Evolutionary conservation across 2,329 filamentous ascomycete genomes (phyloP), one percentile per base, ranked within the genome.

Genomic region (Epichloe bromicola): DNA sequence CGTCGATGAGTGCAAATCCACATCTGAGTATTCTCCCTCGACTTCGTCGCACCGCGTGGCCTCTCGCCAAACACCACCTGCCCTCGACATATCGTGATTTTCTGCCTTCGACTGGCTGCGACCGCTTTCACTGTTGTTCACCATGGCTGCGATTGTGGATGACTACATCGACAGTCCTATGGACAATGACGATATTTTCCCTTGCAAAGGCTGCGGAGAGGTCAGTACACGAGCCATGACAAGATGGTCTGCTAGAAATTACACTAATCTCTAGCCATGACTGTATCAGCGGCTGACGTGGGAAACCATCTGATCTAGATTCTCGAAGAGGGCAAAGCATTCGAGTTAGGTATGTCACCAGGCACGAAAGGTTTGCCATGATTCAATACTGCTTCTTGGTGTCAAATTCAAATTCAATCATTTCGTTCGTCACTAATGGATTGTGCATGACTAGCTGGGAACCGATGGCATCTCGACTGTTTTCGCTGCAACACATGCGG

Each of bases 381-480:
- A 11, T 30, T 30, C 8, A 30, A 30, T 30, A 11, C 26, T 10
- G 26, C 26, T 30, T 30, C 10, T 30, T 30, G 26, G 8, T 30
- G 26, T 30, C 26, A 8, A 26, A 30, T 30, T 30, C 26, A 4
- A 10, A 30, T 30, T 3, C 10, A 4, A 30, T 49, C 6, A 10
- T 44, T 19, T 44, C 30, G 3, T 33, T 30, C n/a, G 10, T 2
- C 12, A 17, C 66, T 64, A 53, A 62, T 59, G 46, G 43, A 17
- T 12, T 53, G 50, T 47, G 49, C 15, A 15, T 14, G 41, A 34
- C 51, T 60, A 95, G 90, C 91, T 67, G 90, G 90, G 56, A 93
- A 95, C 68, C 81, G 91, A 78, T 97, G 91, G 93, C 93, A 98
- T 75, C 87, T 98, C 63, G 87, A 96, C 72, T 98, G 93, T 74